Base-by-base conservation (phyloP, 2,329 filamentous ascomycete species). In the Neonectria magnoliae region DNA sequence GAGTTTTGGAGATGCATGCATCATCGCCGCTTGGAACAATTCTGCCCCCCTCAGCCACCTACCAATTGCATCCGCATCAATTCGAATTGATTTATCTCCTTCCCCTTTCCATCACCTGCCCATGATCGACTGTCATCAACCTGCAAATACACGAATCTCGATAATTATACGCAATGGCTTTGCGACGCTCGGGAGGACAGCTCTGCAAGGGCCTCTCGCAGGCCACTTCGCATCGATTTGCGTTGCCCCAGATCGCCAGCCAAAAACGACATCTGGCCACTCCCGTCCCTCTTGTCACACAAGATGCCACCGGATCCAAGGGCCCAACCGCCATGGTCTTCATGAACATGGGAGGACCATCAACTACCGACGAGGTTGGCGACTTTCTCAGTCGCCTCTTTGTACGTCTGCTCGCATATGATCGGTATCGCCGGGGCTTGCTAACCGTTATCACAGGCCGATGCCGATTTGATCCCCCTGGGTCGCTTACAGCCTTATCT, bases 311-410 rank as follows among this genome's bases (percentile, higher is more conserved):
- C 1, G 88, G 86, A 13, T 87, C 85, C 45, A 85, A 93, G 76
- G 95, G 95, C 0, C 94, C 94, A 8, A 99, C 96, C 5, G 96
- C 96, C 47, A 98, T 99, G 89, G 96, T 99, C 14, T 98, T 99
- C 76, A 88, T 99, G 82, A 99, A 99, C 81, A 99, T 99, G 96
- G 96, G 96, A 65, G 96, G 96, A 0, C 96, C 96, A 3, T 92
- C 93, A 1, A 97, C 92, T 4, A 92, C 91, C 5, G 88, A 90
- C 71, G 94, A 99, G 82, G 96, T 99, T 38, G 90, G 91, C 73
- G 89, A 91, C 79, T 99, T 98, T 76, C 82, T 99, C 52, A 96
- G 91, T 78, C 90, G 94, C 72, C 84, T 99, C 71, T 99, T 99
- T 81, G 95, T 97, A 87, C 64, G 91, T 81, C 47, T 7, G 10